Conservation (phyloP, 371 early-diverging fungal species). For the Mortierella sp. region DNA sequence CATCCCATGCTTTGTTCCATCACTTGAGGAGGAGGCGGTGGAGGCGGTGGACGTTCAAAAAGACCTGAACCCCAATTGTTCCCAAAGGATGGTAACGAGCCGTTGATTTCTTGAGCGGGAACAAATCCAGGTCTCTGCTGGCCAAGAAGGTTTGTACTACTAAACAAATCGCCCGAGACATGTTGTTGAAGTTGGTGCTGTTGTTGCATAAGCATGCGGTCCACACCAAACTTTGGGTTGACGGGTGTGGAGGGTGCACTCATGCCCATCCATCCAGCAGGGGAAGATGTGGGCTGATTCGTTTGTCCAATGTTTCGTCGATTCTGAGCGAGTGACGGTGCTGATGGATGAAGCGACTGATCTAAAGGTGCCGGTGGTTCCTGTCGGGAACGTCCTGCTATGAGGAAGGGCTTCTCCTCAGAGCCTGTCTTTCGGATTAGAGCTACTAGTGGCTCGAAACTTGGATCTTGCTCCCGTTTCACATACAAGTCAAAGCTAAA, state of each 20-base stretch:
- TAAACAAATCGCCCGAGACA: constrained; percentile 39
- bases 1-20: constrained; percentile 22
- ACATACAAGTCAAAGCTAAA: constrained; percentile 78
- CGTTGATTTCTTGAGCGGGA: constrained; percentile 14
- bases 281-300: constrained; percentile 12
- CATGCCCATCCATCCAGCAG: constrained; percentile 33
- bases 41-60: constrained; percentile 8
- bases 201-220: constrained; percentile 42
- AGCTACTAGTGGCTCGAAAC: constrained; percentile 74
- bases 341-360: constrained; percentile 16
- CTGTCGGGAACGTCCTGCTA: constrained; percentile 43
- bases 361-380: constrained; percentile 20
- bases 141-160: constrained; percentile 23
- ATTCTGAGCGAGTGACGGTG: constrained; percentile 26
- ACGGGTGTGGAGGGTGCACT: constrained; percentile 49
- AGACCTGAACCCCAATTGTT: constrained; percentile 27
- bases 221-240: constrained; percentile 44
- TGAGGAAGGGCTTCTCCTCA: constrained; percentile 73
- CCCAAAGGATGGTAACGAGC: constrained; percentile 17
- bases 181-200: constrained; percentile 30
- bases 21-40: constrained; percentile 9
- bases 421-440: constrained; percentile 70
- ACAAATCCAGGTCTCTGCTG: constrained; percentile 24
- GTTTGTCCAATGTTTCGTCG: constrained; percentile 13
- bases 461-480: constrained; percentile 73